Evolutionary conservation across 805 yeast species (phyloP), one percentile per base, ranked within the genome.

Genomic region (Saturnispora besseyi): DNA sequence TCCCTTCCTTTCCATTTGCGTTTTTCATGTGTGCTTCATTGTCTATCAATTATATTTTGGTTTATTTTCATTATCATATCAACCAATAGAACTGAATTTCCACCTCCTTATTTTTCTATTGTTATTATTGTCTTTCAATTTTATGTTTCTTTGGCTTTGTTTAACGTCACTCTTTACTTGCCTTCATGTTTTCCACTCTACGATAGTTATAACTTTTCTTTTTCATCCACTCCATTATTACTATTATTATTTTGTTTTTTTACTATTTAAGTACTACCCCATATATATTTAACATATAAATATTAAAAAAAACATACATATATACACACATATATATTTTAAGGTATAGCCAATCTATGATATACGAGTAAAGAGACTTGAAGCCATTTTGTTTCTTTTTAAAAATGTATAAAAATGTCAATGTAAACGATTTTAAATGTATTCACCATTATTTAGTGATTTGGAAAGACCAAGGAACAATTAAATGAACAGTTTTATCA

Each of bases 391-490:
- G 9, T 8, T 8, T 26, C 9, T 26, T 26, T 26, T 8, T 26
- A 26, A 5, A 26, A 24, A 40, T 40, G 43, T 24, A 40, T 24
- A 22, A 36, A 9, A 22, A 6, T 9, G 15, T 11, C 11, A 5
- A 18, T 18, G 21, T 12, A 8, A 9, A 32, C 2, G 34, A 11
- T 32, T 11, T 32, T 12, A 2, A 9, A 36, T 36, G n/a, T 34
- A 36, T 18, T 18, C 15, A 10, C n/a, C 26, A 15, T 26, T 40
- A 61, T 58, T 87, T 89, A 43, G 83, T 79, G 52, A 89, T 87
- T 58, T 84, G 83, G 59, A 89, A 87, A 53, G 83, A 78, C 96
- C 96, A 90, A 44, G 91, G 85, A 57, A 87, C 72, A 33, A 78
- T 73, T 64, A 87, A 73, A 65, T 88, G 95, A 46, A 75, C 76